A percentile compares a stretch with the other conserved stretches of the same genome.
phyloP scores from a whole-genome alignment of 2,329 filamentous ascomycete genomes.

The Alternaria gaisen region DNA sequence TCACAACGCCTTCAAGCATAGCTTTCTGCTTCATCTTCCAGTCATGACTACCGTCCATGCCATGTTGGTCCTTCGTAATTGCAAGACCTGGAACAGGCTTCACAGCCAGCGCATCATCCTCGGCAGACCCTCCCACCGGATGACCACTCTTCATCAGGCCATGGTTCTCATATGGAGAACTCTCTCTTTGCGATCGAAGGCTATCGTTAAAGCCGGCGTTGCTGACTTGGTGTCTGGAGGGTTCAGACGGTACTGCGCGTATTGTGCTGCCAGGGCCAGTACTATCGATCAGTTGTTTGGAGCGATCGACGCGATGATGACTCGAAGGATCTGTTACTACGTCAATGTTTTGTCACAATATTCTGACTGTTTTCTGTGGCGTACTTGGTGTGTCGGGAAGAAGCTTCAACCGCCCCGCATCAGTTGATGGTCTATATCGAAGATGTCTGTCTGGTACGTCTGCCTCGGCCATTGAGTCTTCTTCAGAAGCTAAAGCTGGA shows the following conservation, averaged over 20 bases:
- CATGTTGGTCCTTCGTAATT: background rate
- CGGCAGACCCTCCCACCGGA: background rate
- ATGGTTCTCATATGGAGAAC: slow-evolving; percentile 1
- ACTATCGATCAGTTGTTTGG: background rate
- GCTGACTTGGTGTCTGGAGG: slow-evolving; percentile 11
- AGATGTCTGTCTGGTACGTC: slow-evolving; percentile 50
- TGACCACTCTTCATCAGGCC: slow-evolving; percentile 17
- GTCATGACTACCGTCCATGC: background rate
- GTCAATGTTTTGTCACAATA: background rate
- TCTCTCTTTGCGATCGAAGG: slow-evolving; percentile 13
- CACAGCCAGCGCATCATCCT: slow-evolving; percentile 1
- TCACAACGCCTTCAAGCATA: slow-evolving; percentile 42
- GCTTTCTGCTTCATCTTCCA: slow-evolving; percentile 17
- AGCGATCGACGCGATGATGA: background rate
- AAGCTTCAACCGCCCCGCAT: slow-evolving; percentile 9
- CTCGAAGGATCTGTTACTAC: slow-evolving; percentile 8
- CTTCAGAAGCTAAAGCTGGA: slow-evolving; percentile 23
- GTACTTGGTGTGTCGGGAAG: slow-evolving; percentile 20
- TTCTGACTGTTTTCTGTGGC: background rate
- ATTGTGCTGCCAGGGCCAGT: background rate
- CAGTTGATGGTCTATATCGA: slow-evolving; percentile 20
- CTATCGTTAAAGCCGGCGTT: slow-evolving; percentile 21
- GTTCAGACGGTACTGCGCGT: slow-evolving; percentile 7
- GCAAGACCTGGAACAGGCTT: background rate
- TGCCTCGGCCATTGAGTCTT: slow-evolving; percentile 43